These are phyloP conservation scores for Anethum foeniculum DNA, from an alignment of 140 eudicot species.

Conservation along the genomic window DNA sequence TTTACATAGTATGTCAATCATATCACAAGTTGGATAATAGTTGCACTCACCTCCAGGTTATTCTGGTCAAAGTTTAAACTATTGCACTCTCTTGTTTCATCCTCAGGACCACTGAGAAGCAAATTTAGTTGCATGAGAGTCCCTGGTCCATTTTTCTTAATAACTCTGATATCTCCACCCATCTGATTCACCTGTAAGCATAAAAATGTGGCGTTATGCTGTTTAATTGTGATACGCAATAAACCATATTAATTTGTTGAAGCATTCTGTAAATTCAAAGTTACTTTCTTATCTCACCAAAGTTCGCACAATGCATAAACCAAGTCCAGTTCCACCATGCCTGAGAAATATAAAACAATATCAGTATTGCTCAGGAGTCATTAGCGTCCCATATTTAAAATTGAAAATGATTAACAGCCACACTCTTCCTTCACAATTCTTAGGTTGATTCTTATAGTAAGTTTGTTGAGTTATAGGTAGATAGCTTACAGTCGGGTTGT, in stretches of 20 bases:
- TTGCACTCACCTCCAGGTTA: conserved; percentile 47
- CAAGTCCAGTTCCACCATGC: conserved; percentile 99
- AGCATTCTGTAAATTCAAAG: neutral
- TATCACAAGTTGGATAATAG: neutral
- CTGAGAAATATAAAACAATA: conserved; percentile 29
- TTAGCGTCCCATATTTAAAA: neutral
- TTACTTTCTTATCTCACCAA: conserved; percentile 49
- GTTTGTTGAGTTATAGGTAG: neutral
- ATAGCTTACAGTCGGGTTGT: conserved; percentile 77
- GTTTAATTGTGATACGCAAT: neutral
- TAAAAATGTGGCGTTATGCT: neutral
- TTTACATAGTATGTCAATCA: neutral
- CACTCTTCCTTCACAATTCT: neutral
- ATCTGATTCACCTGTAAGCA: conserved; percentile 71
- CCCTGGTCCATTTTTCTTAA: conserved; percentile 84
- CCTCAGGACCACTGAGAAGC: conserved; percentile 49
- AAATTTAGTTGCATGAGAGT: conserved; percentile 74
- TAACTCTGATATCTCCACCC: conserved; percentile 94
- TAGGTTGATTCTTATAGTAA: too few species aligned
- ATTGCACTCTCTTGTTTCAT: conserved; percentile 38
- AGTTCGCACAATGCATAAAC: conserved; percentile 93
- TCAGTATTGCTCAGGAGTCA: conserved; percentile 3
- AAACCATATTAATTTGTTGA: neutral
- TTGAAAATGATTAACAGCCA: neutral
- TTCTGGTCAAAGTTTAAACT: conserved; percentile 43